Conservation (phyloP, 805 yeast species). For the Kodamaea fukazawae region DNA sequence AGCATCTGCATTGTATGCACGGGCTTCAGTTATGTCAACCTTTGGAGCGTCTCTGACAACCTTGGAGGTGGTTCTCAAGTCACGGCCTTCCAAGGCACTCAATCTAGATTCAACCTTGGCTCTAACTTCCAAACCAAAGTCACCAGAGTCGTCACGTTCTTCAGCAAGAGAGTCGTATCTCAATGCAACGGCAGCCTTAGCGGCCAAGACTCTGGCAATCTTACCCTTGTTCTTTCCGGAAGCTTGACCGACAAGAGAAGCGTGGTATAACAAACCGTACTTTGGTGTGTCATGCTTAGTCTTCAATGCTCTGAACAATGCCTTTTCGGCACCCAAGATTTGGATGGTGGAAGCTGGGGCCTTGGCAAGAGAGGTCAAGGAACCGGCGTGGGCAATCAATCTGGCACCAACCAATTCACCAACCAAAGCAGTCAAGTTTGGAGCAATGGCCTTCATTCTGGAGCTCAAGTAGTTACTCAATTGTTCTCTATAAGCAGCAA, state of each 20-base stretch:
- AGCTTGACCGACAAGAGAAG: conserved; percentile 96
- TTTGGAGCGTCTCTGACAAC: conserved; percentile 80
- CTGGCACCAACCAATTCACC: conserved; percentile 99
- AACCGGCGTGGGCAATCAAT: conserved; percentile 95
- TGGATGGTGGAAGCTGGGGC: conserved; percentile 99
- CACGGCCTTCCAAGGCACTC: conserved; percentile 95
- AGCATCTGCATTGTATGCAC: conserved; percentile 93
- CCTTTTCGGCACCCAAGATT: conserved; percentile 98
- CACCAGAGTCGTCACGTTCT: conserved; percentile 94
- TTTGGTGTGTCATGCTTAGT: conserved; percentile 99
- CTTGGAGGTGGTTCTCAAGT: conserved; percentile 84
- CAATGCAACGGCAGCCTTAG: conserved; percentile 94
- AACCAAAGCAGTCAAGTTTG: conserved; percentile 90
- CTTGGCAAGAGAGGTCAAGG: conserved; percentile 89
- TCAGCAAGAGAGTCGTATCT: conserved; percentile 97
- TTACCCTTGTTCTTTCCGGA: conserved; percentile 98
- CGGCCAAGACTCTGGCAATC: conserved; percentile 97
- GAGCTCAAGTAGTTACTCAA: conserved; percentile 84
- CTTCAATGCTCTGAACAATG: conserved; percentile 95
- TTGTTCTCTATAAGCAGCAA: conserved; percentile 95
- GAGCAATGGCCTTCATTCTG: conserved; percentile 99
- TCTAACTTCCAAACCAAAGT: conserved; percentile 87
- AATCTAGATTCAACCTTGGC: conserved; percentile 92
- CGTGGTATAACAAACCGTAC: conserved; percentile 95
- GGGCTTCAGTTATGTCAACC: conserved; percentile 79